Percentiles rank a stretch among this genome's conserved stretches.
Conservation (phyloP, 176 grass and related monocot genomes). For the Aechmea fasciata region DNA sequence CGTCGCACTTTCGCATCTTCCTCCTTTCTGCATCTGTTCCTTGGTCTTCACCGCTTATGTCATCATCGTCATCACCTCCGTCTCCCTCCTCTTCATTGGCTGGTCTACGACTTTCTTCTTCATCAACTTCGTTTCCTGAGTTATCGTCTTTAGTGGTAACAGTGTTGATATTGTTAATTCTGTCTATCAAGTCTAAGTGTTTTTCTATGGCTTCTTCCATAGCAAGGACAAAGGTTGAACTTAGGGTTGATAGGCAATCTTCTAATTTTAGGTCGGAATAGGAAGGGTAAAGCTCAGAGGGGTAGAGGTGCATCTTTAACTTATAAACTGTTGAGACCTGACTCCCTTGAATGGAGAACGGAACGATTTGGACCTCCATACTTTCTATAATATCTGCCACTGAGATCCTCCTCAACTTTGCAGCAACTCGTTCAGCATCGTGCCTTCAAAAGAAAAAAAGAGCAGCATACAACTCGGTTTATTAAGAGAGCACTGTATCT, state of each 20-base stretch:
- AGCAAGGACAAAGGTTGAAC: slow-evolving; percentile 56
- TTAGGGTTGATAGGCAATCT: slow-evolving; percentile 38
- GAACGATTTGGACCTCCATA: slow-evolving; percentile 71
- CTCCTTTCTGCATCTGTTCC: slow-evolving; percentile 53
- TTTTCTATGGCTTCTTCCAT: slow-evolving; percentile 79
- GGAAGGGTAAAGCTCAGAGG: slow-evolving; percentile 30
- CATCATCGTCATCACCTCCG: slow-evolving; percentile 41
- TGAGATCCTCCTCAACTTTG: slow-evolving; percentile 46
- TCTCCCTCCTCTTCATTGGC: slow-evolving; percentile 21
- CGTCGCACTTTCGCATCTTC: slow-evolving; percentile 57
- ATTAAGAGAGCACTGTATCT: no score
- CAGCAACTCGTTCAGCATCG: slow-evolving; percentile 27
- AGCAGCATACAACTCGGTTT: neutral
- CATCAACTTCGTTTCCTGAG: slow-evolving; percentile 25
- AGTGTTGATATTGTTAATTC: slow-evolving; percentile 51
- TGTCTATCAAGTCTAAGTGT: slow-evolving; percentile 59
- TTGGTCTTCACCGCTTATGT: slow-evolving; percentile 55
- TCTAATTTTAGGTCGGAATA: slow-evolving; percentile 41
- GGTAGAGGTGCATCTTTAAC: slow-evolving; percentile 64
- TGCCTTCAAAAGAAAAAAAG: slow-evolving; percentile 19
- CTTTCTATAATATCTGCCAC: slow-evolving; percentile 58
- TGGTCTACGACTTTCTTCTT: slow-evolving; percentile 34
- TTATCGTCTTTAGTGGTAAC: slow-evolving; percentile 39
- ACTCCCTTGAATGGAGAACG: slow-evolving; percentile 56
- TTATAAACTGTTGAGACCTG: slow-evolving; percentile 64